These are phyloP conservation scores for Mortierella sp. DNA, from an alignment of 371 early-diverging fungal genomes.

Conservation along the genomic window DNA sequence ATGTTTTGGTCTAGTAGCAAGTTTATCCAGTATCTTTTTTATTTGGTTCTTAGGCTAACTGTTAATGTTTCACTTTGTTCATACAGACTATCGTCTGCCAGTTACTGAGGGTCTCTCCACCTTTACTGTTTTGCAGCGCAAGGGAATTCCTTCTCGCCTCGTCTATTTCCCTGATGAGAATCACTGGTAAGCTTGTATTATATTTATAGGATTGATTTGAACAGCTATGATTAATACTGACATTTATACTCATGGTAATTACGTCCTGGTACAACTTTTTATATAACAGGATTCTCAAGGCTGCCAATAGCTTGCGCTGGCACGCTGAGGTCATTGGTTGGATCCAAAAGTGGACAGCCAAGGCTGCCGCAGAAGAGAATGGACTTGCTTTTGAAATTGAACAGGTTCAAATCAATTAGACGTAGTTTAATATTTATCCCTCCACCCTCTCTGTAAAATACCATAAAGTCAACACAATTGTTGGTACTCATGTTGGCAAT, in stretches of 20 bases:
- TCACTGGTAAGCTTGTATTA: conserved; percentile 62
- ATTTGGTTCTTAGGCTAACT: too few species aligned
- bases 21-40: too few species aligned
- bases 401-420: conserved; percentile 27
- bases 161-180: conserved; percentile 89
- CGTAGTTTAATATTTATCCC: background rate
- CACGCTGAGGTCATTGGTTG: conserved; percentile 78
- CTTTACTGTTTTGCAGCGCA: conserved; percentile 85
- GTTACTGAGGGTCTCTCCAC: conserved; percentile 80
- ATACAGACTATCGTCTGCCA: conserved; percentile 73
- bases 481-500: background rate
- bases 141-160: conserved; percentile 76
- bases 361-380: conserved; percentile 1
- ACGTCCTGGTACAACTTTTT: background rate
- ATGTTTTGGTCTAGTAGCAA: background rate
- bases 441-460: background rate
- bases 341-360: conserved; percentile 69
- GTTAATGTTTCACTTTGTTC: background rate
- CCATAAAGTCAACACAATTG: background rate
- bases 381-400: conserved; percentile 20
- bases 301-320: conserved; percentile 84
- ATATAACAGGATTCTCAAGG: conserved; percentile 68
- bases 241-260: background rate
- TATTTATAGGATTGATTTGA: background rate
- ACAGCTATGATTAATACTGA: background rate